Base-by-base conservation (phyloP, 2,329 filamentous ascomycete genomes). In the Hymenoscyphus albidus region DNA sequence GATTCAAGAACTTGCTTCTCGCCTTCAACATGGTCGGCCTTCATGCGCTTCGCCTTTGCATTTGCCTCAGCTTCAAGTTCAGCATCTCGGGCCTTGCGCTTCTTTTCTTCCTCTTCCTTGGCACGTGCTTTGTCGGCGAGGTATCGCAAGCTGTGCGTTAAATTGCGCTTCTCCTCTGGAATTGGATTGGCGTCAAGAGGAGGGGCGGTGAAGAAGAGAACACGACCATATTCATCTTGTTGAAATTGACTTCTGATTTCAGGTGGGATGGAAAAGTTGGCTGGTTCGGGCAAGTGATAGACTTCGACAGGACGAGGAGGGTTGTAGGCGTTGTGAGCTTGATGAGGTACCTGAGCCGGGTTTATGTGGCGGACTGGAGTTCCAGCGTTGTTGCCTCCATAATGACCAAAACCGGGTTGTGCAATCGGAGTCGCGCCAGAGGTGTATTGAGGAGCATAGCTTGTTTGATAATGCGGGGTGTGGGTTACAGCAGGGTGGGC, bases 171-270 rank as follows among this genome's bases (percentile, higher is more conserved):
- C 9, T 71, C 65, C 22, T 71, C 67, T 10, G 71, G 67, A 39
- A 75, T 40, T 32, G 67, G 70, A 40, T 73, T 70, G 62, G 67
- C 62, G 68, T 87, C 83, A 55, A 89, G 75, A 1, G 88, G 88
- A 3, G 88, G 88, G 0, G 82, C 79, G 1, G 86, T 86, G 78
- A 89, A 91, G 78, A 90, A 91, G 6, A 91, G 78, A 0, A 91
- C 80, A 35, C 83, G 83, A 10, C 88, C 88, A 61, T 83, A 78
- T 14, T 86, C 85, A 69, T 91, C 88, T 60, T 82, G 81, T 64
- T 90, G 86, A 71, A 90, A 91, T 68, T 88, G 84, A 61, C 82
- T 77, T 44, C 88, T 85, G 27, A 90, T 84, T 48, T 88, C 85
- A 5, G 79, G 76, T 0, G 88, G 88, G 62, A 91, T 89, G 16